phyloP scores from a whole-genome alignment of 75 land plant genomes.

The Isoetes taiwanensis region DNA sequence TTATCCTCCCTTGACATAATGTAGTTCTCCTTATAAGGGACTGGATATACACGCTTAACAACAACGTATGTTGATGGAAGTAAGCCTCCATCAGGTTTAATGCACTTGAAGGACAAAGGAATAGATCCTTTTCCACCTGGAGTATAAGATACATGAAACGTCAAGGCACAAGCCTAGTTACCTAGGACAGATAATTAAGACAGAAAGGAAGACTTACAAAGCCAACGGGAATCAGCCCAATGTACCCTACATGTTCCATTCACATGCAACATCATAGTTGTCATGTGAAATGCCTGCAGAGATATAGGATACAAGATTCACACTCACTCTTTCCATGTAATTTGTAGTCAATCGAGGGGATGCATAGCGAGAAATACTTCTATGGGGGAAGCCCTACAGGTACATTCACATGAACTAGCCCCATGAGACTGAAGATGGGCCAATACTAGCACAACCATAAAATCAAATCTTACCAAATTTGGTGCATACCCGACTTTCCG shows the following conservation, averaged over 20 bases:
- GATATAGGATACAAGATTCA: background rate
- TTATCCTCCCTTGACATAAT: background rate
- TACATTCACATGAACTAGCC: slow-evolving; percentile 53
- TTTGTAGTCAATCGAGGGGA: background rate
- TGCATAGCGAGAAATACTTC: slow-evolving; percentile 30
- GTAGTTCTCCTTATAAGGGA: slow-evolving; percentile 59
- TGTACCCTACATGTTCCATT: slow-evolving; percentile 76
- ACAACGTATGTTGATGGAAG: slow-evolving; percentile 57
- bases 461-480: background rate
- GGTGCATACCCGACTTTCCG: slow-evolving; percentile 64
- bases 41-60: slow-evolving; percentile 53
- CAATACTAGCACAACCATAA: background rate
- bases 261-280: slow-evolving; percentile 32
- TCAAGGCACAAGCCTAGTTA: background rate
- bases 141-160: background rate
- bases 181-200: background rate
- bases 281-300: slow-evolving; percentile 32
- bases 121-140: slow-evolving; percentile 34
- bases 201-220: slow-evolving; percentile 24
- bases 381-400: slow-evolving; percentile 49
- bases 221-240: slow-evolving; percentile 68
- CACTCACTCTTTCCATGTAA: background rate
- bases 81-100: slow-evolving; percentile 52
- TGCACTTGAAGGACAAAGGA: slow-evolving; percentile 72
- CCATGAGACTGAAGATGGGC: slow-evolving; percentile 51